Evolutionary conservation across 2,329 filamentous ascomycete genomes (phyloP).

Genomic region (Paraphaeosphaeria sporulosa): DNA sequence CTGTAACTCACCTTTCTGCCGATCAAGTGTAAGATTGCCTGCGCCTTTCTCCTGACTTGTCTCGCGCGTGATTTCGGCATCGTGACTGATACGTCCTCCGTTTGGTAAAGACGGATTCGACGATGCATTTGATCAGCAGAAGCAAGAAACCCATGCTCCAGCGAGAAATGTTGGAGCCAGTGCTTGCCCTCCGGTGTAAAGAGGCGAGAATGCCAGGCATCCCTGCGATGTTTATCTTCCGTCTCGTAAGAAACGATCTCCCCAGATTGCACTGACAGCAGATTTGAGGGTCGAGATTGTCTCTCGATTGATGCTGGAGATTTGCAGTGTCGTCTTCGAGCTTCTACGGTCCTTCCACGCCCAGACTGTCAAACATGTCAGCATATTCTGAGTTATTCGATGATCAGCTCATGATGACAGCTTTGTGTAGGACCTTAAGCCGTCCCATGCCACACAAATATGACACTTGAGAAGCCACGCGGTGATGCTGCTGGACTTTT

Average conservation of each 20-base stretch:
- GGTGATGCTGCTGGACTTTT: too few species aligned
- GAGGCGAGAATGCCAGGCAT: constrained; percentile 22
- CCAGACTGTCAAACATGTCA: too few species aligned
- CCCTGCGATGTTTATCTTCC: not conserved
- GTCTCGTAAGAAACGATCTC: constrained; percentile 2
- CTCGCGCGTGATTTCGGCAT: too few species aligned
- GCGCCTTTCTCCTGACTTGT: too few species aligned
- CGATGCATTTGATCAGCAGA: constrained; percentile 8
- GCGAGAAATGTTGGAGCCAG: constrained; percentile 14
- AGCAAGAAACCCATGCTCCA: constrained; percentile 6
- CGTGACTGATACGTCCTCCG: not conserved
- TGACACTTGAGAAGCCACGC: too few species aligned
- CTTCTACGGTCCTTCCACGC: too few species aligned
- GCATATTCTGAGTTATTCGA: too few species aligned
- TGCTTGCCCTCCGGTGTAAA: constrained; percentile 7
- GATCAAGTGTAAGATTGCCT: not conserved
- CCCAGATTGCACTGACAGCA: constrained; percentile 12
- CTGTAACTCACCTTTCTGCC: not conserved
- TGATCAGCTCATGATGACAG: too few species aligned
- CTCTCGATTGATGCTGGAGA: constrained; percentile 11
- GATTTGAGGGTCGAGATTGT: constrained; percentile 12
- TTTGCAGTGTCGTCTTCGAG: not conserved
- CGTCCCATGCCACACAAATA: too few species aligned
- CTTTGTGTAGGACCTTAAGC: too few species aligned
- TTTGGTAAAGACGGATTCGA: not conserved